Conservation (phyloP, 495 filamentous ascomycete species). For the Pyronema domesticum region DNA sequence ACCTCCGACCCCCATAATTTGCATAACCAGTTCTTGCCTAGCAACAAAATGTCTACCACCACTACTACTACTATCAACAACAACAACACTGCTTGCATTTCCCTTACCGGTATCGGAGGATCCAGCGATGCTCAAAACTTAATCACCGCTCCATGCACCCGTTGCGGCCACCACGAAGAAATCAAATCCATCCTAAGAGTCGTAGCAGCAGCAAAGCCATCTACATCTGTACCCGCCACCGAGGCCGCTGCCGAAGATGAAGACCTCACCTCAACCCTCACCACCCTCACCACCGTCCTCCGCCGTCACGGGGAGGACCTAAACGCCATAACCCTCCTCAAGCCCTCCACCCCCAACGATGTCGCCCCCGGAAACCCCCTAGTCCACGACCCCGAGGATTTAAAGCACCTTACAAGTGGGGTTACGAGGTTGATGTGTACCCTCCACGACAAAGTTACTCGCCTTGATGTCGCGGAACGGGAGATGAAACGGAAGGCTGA, state of each 20-base stretch:
- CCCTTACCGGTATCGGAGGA: not conserved
- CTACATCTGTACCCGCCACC: not conserved
- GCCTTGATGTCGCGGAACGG: not conserved
- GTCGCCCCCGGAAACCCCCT: not conserved
- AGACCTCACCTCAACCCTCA: not conserved
- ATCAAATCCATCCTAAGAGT: not conserved
- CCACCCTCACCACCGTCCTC: not conserved
- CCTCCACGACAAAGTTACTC: not conserved
- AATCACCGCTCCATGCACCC: not conserved
- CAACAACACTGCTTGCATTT: too few species aligned
- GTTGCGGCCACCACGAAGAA: not conserved
- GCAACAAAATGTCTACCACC: not conserved
- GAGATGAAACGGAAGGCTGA: not conserved
- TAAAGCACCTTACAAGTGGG: not conserved
- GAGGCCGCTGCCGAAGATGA: not conserved
- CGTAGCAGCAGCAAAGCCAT: not conserved
- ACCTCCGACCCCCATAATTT: not conserved
- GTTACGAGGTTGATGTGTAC: slow-evolving; percentile 1
- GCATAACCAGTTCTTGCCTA: too few species aligned
- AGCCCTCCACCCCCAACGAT: not conserved
- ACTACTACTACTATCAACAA: not conserved
- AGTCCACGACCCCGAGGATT: not conserved
- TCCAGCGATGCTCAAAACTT: not conserved
- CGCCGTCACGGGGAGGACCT: not conserved
- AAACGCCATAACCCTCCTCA: not conserved